Base-by-base conservation (phyloP, 352 stramenopile genomes). In the Phytophthora sp. region DNA sequence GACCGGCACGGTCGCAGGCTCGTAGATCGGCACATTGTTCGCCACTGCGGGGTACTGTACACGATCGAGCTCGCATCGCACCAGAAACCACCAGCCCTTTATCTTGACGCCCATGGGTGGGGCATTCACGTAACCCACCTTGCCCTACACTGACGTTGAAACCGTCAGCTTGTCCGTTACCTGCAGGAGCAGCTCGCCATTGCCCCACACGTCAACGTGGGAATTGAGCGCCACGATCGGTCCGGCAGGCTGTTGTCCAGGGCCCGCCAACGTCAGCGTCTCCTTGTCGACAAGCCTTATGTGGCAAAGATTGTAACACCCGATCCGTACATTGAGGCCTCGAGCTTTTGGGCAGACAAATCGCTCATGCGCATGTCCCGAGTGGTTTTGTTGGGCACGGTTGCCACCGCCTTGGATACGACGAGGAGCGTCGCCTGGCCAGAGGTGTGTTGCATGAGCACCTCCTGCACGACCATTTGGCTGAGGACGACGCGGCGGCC, bases 1-100 rank as follows among this genome's bases (percentile, higher is more conserved):
- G 46, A 51, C 15, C 18, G 73, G 73, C 27, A 72, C 57, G n/a
- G 54, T 11, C 13, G 56, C 42, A 3, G 59, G 55, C 50, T 75
- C 71, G 66, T 75, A 74, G 15, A 74, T 63, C 24, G 74, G n/a
- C 29, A 76, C 60, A 63, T 73, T 76, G 65, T 86, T 82, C 29
- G 69, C 63, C 21, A 50, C 53, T 5, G 76, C 68, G 6, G 66
- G 69, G 54, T 82, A n/a, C n/a, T n/a, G n/a, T n/a, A 76, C 24
- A 86, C 77, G 23, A 77, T 78, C 33, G 76, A 74, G 33, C 57
- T 72, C 8, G 71, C 63, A 12, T 76, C 61, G 24, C 77, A 71
- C 77, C 77, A 88, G 60, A 84, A n/a, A 86, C 68, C 69, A 84
- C 77, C 75, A 89, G 49, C 74, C 71, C 38, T 78, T 80, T 47